phyloP scores from a whole-genome alignment of 2,329 filamentous ascomycete genomes.

The Nothomitra cinnamomea region DNA sequence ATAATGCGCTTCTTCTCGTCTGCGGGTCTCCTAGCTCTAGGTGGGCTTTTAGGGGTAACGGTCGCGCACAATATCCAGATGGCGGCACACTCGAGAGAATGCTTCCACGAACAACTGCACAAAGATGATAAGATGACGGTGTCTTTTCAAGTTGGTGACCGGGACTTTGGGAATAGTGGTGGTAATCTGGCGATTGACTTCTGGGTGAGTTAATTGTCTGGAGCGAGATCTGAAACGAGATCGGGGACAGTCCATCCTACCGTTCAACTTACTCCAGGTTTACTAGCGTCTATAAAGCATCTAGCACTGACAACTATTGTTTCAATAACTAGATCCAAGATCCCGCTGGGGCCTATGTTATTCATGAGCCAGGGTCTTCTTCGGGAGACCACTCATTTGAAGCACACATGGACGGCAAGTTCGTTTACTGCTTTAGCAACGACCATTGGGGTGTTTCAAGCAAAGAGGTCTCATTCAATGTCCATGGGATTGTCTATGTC shows the following conservation, averaged over 20 bases:
- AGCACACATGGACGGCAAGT: constrained; percentile 72
- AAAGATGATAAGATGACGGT: constrained; percentile 96
- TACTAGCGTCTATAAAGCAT: neutral
- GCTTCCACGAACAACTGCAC: constrained; percentile 89
- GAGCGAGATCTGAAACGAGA: no score
- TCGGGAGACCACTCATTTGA: constrained; percentile 90
- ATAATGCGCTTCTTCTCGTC: constrained; percentile 19
- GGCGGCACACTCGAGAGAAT: constrained; percentile 82
- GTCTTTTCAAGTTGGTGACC: constrained; percentile 92
- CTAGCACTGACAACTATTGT: neutral
- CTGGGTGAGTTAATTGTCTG: constrained; percentile 62
- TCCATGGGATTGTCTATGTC: constrained; percentile 96
- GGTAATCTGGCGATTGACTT: constrained; percentile 96
- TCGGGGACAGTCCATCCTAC: no score
- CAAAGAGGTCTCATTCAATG: constrained; percentile 98
- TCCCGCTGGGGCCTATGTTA: constrained; percentile 56
- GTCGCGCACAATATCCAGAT: constrained; percentile 91
- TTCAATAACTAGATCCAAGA: constrained; percentile 51
- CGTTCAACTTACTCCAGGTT: no score
- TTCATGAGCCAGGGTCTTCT: constrained; percentile 64
- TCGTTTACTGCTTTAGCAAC: constrained; percentile 97
- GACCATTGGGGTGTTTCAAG: constrained; percentile 92
- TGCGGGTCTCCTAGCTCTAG: constrained; percentile 14
- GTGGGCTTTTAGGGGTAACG: constrained; percentile 43
- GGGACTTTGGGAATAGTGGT: constrained; percentile 73